A percentile compares a stretch with the other conserved stretches of the same genome.
Evolutionary conservation across 1,139 yeast genomes (phyloP).

Genomic region (Entelexis sorbosivorans): DNA sequence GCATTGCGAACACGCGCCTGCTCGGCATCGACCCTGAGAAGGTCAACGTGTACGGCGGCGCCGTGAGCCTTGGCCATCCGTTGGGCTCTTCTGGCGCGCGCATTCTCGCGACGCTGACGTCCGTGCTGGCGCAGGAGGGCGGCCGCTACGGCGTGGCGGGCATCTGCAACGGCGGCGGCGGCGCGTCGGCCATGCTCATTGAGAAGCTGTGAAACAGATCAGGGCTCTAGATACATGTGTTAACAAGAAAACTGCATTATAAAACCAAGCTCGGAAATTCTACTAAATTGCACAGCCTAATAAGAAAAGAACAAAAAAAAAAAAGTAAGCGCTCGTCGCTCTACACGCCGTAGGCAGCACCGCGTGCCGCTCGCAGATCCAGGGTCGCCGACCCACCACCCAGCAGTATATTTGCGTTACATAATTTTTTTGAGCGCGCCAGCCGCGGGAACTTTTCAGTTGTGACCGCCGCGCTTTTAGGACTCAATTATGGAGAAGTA

Average conservation of each 20-base stretch:
- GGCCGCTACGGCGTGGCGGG: conserved; percentile 92
- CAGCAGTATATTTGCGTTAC: not conserved
- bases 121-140: conserved; percentile 55
- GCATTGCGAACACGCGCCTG: conserved; percentile 75
- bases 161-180: conserved; percentile 99
- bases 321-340: no score
- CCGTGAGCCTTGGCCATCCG: conserved; percentile 95
- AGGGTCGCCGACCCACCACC: no score
- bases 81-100: conserved; percentile 97
- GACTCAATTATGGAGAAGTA: conserved; percentile 21
- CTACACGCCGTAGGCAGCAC: no score
- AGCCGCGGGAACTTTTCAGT: not conserved
- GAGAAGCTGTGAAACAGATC: conserved; percentile 35
- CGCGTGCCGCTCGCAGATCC: no score
- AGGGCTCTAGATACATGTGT: no score
- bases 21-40: conserved; percentile 54
- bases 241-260: no score
- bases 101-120: conserved; percentile 73
- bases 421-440: conserved; percentile 7
- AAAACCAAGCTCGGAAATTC: no score
- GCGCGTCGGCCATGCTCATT: conserved; percentile 78
- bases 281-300: no score
- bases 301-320: no score
- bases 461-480: not conserved
- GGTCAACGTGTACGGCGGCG: conserved; percentile 94